Evolutionary conservation across 2,329 filamentous ascomycete species (phyloP), one percentile per base, ranked within the genome.

Genomic region (Spiromastix sp.): DNA sequence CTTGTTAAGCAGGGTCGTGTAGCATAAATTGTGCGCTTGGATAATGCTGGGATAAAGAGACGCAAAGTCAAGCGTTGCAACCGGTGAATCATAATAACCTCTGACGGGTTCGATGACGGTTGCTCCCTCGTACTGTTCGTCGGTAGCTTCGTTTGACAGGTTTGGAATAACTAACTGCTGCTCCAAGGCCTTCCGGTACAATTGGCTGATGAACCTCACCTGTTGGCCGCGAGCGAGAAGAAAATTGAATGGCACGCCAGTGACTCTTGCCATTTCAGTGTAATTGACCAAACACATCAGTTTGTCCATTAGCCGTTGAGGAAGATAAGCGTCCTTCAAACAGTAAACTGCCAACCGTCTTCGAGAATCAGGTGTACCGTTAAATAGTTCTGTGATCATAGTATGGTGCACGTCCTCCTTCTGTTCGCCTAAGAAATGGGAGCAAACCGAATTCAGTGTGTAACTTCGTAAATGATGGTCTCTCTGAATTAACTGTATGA

Each of bases 241-340:
- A 53, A 81, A 93, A 55, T 94, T 96, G 68, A 98, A 98, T 0
- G 91, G 91, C 4, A 98, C 89, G 49, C 91, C 91, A 17, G 93
- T 98, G 61, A 98, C 91, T 75, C 91, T 91, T 39, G 91, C 89
- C 91, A 98, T 98, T 63, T 98, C 91, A 0, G 91, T 96, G 53
- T 96, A 96, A 57, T 98, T 98, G 61, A 94, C 83, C n/a, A 98
- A 69, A 61, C 91, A 96, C 54, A 93, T 96, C 17, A 98, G 70
- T 59, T 98, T 98, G 55, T 98, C 91, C 79, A 98, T 87, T 34
- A 98, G 62, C 40, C 93, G 70, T 53, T 96, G 87, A 1, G 91
- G 91, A 3, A 98, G 70, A 51, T 94, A 98, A 0, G 91, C 91
- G 64, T 98, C 93, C 61, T 98, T 98, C 46, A 98, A 63, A 62